These are phyloP conservation scores for Fusarium caatingaense DNA, from an alignment of 2,329 filamentous ascomycete species.

Conservation along the genomic window DNA sequence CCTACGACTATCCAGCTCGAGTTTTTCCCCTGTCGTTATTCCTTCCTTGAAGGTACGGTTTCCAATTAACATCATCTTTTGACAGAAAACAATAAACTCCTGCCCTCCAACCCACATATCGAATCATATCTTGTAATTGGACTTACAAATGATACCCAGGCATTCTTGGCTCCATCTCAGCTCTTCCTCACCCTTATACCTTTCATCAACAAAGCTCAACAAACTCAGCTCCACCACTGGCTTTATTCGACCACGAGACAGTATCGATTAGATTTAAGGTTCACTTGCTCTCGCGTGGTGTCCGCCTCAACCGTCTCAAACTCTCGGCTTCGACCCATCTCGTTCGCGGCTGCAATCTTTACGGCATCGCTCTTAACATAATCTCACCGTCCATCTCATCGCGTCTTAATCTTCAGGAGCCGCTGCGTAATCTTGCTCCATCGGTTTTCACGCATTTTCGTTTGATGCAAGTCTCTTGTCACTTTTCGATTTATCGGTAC, in stretches of 20 bases:
- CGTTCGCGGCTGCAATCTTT: constrained; percentile 4
- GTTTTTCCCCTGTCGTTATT: background rate
- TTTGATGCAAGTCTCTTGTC: background rate
- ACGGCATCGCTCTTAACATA: background rate
- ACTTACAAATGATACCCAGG: background rate
- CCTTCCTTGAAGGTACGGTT: background rate
- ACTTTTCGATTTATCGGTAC: background rate
- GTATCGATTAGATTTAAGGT: constrained; percentile 6
- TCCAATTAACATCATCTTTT: background rate
- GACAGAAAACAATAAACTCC: background rate
- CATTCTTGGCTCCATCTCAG: constrained; percentile 7
- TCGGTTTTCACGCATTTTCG: background rate
- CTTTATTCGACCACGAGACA: background rate
- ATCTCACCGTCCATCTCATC: constrained; percentile 7
- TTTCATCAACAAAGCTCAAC: constrained; percentile 10
- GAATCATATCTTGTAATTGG: background rate
- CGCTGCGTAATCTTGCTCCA: background rate
- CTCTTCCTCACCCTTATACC: background rate
- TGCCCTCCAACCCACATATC: background rate
- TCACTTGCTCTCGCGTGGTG: constrained; percentile 14
- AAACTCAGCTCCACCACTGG: constrained; percentile 7
- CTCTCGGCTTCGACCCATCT: constrained; percentile 6
- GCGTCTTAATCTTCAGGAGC: background rate
- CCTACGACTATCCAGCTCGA: constrained; percentile 3
- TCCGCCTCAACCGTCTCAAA: constrained; percentile 16